phyloP scores from a whole-genome alignment of 345 rosid genomes.

The Citrus hindsii region DNA sequence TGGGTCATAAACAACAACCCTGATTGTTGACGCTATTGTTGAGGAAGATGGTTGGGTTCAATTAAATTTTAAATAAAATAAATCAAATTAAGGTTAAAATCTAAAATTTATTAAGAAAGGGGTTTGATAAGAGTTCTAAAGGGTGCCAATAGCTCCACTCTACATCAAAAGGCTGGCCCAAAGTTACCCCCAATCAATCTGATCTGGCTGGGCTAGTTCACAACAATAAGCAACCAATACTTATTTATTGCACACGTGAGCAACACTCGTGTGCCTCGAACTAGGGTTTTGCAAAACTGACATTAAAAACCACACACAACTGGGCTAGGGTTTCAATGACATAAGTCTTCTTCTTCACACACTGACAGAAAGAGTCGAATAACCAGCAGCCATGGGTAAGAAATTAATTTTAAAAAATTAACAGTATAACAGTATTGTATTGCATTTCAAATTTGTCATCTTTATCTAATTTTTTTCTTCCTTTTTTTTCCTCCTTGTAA shows the following conservation, averaged over 20 bases:
- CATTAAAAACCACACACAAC: neutral
- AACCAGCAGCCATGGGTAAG: constrained; percentile 26
- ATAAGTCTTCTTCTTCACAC: neutral
- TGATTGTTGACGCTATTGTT: too few relatives aligned
- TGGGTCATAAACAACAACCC: too few relatives aligned
- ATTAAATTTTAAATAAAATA: too few relatives aligned
- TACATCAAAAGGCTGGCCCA: neutral
- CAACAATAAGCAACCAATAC: neutral
- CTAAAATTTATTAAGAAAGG: too few relatives aligned
- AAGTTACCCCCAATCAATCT: neutral
- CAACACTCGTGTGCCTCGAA: neutral
- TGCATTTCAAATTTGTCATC: neutral
- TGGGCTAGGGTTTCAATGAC: neutral
- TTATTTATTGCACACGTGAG: neutral
- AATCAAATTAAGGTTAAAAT: too few relatives aligned
- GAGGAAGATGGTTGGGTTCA: too few relatives aligned
- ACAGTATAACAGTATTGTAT: too few relatives aligned
- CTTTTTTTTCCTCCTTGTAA: neutral
- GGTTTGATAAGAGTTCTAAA: too few relatives aligned
- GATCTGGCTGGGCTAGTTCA: neutral
- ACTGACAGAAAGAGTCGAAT: neutral
- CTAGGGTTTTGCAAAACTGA: constrained; percentile 16
- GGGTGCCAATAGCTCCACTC: too few relatives aligned
- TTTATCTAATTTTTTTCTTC: neutral
- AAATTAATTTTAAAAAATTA: neutral